phyloP scores from a whole-genome alignment of 2,329 filamentous ascomycete species.

The Onygena corvina region DNA sequence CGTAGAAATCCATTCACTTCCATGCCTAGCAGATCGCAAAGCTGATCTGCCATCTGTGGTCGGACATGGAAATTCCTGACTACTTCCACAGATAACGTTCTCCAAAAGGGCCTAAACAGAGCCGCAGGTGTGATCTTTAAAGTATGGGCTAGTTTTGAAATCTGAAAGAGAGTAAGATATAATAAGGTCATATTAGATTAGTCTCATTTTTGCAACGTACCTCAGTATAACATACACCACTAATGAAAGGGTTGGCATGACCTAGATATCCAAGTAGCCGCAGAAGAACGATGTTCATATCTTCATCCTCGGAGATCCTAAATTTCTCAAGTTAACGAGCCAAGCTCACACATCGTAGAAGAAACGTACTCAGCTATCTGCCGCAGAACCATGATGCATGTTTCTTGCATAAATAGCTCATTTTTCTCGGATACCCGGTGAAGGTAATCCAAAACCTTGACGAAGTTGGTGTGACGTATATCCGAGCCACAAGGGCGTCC shows the following conservation, averaged over 20 bases:
- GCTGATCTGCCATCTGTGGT: conserved; percentile 67
- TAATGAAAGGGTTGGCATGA: conserved; percentile 65
- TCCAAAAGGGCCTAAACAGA: conserved; percentile 80
- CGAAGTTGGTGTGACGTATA: conserved; percentile 51
- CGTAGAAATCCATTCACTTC: conserved; percentile 62
- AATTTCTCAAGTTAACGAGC: conserved; percentile 11
- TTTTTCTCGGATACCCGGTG: conserved; percentile 60
- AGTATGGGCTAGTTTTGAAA: conserved; percentile 58
- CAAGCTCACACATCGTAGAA: not conserved
- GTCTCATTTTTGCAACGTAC: conserved; percentile 31
- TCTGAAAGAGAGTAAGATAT: conserved; percentile 27
- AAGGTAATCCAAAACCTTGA: conserved; percentile 57
- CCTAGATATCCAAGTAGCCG: conserved; percentile 79
- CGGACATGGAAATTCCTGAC: conserved; percentile 68
- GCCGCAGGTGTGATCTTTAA: conserved; percentile 49
- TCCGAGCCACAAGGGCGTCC: conserved; percentile 37
- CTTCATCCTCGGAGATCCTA: conserved; percentile 61
- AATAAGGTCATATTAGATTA: conserved; percentile 2
- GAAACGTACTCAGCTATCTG: conserved; percentile 56
- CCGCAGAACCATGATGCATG: conserved; percentile 75
- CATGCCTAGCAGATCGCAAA: conserved; percentile 71
- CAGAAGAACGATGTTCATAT: conserved; percentile 74
- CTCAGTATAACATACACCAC: conserved; percentile 72
- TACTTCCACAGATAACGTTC: conserved; percentile 65
- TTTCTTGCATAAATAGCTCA: conserved; percentile 60